These are phyloP conservation scores for Coniferiporia sulphurascens DNA, from an alignment of 1,284 basidiomycete genomes.

Conservation along the genomic window DNA sequence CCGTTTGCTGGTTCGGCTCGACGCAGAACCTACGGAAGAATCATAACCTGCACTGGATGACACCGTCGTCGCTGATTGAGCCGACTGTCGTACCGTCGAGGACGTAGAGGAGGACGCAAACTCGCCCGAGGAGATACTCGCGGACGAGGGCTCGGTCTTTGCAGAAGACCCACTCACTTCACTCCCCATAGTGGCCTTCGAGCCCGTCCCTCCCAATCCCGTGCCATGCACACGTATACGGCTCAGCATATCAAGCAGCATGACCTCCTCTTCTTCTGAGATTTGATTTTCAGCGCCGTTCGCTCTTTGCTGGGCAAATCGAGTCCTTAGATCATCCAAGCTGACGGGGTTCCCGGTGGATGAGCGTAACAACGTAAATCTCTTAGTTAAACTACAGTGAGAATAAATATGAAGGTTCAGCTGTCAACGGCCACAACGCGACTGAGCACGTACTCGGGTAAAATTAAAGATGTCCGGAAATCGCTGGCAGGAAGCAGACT, in stretches of 20 bases:
- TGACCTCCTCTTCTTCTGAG: slow-evolving; percentile 75
- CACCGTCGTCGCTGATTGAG: slow-evolving; percentile 12
- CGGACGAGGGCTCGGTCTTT: slow-evolving; percentile 9
- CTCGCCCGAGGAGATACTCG: slow-evolving; percentile 5
- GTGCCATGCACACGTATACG: slow-evolving; percentile 44
- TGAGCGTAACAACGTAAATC: slow-evolving; percentile 71
- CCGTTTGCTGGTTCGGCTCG: slow-evolving; percentile 47
- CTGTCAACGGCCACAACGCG: slow-evolving; percentile 14
- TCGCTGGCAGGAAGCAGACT: slow-evolving; percentile 62
- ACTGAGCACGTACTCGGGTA: slow-evolving; percentile 63
- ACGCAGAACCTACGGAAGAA: slow-evolving; percentile 2
- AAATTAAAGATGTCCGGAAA: slow-evolving; percentile 77
- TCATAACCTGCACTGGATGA: slow-evolving; percentile 12
- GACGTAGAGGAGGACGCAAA: slow-evolving; percentile 8
- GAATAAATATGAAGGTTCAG: slow-evolving; percentile 20
- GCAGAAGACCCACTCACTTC: slow-evolving; percentile 3
- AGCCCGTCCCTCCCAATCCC: neutral
- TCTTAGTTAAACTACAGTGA: slow-evolving; percentile 59
- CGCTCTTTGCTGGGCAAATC: slow-evolving; percentile 70
- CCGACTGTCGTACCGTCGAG: slow-evolving; percentile 15
- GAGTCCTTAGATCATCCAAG: slow-evolving; percentile 56
- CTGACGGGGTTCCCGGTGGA: slow-evolving; percentile 58
- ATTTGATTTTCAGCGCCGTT: slow-evolving; percentile 61
- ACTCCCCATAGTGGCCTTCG: neutral
- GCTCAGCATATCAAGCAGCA: slow-evolving; percentile 70